A percentile compares a stretch with the other conserved stretches of the same genome.
These are phyloP conservation scores for Ochromonadaceae sp. DNA, from an alignment of 352 stramenopile species.

Conservation along the genomic window DNA sequence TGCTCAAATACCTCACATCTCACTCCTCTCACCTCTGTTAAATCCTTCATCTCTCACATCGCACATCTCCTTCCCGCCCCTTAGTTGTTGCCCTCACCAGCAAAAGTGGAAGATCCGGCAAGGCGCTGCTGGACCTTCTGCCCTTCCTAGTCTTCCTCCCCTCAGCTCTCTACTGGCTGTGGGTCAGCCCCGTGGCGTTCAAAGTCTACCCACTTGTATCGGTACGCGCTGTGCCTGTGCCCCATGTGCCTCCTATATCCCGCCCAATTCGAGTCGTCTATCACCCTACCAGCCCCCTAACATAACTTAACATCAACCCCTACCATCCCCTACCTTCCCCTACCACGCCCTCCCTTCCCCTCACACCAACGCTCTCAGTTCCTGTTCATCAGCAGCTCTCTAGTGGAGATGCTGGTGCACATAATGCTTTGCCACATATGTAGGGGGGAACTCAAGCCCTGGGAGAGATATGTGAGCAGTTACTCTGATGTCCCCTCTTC, in stretches of 20 bases:
- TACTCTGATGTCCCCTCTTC: too few relatives aligned
- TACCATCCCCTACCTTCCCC: neutral
- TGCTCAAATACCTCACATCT: too few relatives aligned
- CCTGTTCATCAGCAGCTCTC: too few relatives aligned
- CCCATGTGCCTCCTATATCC: neutral
- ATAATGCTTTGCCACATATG: too few relatives aligned
- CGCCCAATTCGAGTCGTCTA: constrained; percentile 1
- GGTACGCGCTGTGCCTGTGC: constrained; percentile 8
- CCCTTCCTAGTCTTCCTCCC: constrained; percentile 1
- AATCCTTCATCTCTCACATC: too few relatives aligned
- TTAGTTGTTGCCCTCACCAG: too few relatives aligned
- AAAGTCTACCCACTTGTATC: neutral
- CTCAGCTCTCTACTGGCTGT: neutral
- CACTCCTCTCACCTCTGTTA: too few relatives aligned
- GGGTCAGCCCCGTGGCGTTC: neutral
- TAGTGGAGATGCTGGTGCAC: too few relatives aligned
- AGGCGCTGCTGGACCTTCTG: constrained; percentile 4
- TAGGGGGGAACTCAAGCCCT: too few relatives aligned
- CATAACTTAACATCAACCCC: neutral
- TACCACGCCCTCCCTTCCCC: constrained; percentile 4
- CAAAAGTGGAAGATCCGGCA: neutral
- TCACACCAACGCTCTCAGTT: too few relatives aligned
- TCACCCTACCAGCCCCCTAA: neutral
- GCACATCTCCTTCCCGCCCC: too few relatives aligned
- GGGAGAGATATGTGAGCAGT: too few relatives aligned